Conservation (phyloP, 2,329 filamentous ascomycete species). For the Fusarium citri region DNA sequence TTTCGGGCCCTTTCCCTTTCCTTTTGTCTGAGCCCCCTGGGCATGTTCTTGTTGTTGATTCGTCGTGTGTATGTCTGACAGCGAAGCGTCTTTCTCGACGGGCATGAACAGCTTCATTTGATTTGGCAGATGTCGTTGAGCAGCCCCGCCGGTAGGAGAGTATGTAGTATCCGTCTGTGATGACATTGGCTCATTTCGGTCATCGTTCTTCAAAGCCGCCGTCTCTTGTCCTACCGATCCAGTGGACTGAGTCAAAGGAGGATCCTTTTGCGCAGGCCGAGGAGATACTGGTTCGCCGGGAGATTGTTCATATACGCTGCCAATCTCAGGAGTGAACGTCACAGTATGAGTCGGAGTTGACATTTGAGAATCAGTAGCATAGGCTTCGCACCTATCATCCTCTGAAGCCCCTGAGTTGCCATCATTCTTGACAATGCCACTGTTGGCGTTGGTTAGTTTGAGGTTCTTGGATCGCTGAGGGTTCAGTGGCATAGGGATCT, state of each 20-base stretch:
- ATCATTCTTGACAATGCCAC: neutral
- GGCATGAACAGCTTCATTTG: neutral
- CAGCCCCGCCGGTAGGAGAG: neutral
- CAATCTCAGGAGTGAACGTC: constrained; percentile 23
- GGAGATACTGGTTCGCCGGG: neutral
- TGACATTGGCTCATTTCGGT: neutral
- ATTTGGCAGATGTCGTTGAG: neutral
- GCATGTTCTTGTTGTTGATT: neutral
- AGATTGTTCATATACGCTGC: constrained; percentile 19
- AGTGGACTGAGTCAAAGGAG: neutral
- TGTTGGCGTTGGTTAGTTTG: constrained; percentile 9
- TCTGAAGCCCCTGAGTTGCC: neutral
- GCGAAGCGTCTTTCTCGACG: neutral
- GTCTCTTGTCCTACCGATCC: neutral
- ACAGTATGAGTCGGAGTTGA: constrained; percentile 25
- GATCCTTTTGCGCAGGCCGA: neutral
- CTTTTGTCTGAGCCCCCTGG: constrained; percentile 12
- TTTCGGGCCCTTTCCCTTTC: constrained; percentile 35
- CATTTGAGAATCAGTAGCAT: constrained; percentile 8
- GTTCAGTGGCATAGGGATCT: constrained; percentile 51
- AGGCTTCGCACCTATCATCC: constrained; percentile 9
- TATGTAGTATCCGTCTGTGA: neutral
- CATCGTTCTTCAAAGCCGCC: neutral
- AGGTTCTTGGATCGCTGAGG: constrained; percentile 32
- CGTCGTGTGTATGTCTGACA: neutral